Percentiles rank a stretch among this genome's conserved stretches.
phyloP scores from a whole-genome alignment of 106 monocot species.

The Phalaenopsis aphrodite region DNA sequence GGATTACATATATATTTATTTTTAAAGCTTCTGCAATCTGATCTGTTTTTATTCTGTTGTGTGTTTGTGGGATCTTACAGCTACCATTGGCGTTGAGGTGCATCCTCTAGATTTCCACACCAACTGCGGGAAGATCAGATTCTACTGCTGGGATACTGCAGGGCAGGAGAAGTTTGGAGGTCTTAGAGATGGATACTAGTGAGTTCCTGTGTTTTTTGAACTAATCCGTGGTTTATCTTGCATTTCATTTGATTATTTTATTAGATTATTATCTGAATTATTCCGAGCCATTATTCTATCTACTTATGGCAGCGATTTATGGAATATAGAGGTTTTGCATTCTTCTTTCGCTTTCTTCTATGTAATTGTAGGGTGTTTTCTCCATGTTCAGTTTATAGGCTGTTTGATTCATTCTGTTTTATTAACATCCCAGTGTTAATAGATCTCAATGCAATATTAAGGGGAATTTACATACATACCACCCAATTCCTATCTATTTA shows the following conservation, averaged over 20 bases:
- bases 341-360: not conserved
- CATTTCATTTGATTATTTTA: not conserved
- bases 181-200: conserved; percentile 70
- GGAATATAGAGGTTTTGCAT: not conserved
- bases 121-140: conserved; percentile 55
- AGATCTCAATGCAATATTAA: too few species aligned
- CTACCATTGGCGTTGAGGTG: conserved; percentile 70
- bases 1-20: not conserved
- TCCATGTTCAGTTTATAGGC: too few species aligned
- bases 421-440: too few species aligned
- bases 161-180: conserved; percentile 78
- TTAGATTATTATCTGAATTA: not conserved
- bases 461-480: too few species aligned
- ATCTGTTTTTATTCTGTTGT: not conserved
- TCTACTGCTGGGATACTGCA: conserved; percentile 71
- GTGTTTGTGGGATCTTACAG: conserved; percentile 11
- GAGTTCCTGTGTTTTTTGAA: conserved; percentile 12
- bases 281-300: not conserved
- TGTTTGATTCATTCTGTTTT: too few species aligned
- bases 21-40: not conserved
- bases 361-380: too few species aligned
- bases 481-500: too few species aligned
- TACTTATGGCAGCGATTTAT: not conserved
- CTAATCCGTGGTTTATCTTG: too few species aligned
- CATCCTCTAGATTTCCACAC: conserved; percentile 67